Percentiles rank a stretch among this genome's conserved stretches.
Conservation (phyloP, 2,329 filamentous ascomycete genomes). For the Pseudogymnoascus sp. region DNA sequence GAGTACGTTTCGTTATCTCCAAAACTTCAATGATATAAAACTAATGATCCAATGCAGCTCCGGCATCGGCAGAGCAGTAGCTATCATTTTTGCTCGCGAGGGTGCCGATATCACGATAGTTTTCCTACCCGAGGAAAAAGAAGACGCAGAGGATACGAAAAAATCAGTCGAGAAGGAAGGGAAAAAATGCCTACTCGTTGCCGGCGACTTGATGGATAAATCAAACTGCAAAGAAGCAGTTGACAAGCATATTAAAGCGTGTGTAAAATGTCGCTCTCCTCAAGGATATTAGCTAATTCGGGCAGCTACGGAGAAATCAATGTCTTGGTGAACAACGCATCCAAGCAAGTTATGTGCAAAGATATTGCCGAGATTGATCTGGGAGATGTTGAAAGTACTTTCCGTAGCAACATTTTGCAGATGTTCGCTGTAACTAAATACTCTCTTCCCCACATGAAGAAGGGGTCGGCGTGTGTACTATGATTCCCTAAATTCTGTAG, state of each 20-base stretch:
- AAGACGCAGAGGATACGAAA: slow-evolving; percentile 66
- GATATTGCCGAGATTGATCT: neutral
- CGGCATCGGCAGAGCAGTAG: slow-evolving; percentile 51
- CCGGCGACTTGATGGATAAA: neutral
- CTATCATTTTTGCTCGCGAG: slow-evolving; percentile 55
- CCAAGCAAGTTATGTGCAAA: slow-evolving; percentile 1
- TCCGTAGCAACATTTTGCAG: neutral
- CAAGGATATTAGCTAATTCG: neutral
- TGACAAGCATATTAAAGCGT: neutral
- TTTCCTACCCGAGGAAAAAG: slow-evolving; percentile 53
- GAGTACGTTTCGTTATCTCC: slow-evolving; percentile 29
- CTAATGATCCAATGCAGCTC: slow-evolving; percentile 24
- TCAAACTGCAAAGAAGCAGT: slow-evolving; percentile 5
- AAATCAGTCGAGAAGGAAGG: slow-evolving; percentile 57
- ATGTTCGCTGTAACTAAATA: neutral
- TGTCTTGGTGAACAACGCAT: slow-evolving; percentile 10
- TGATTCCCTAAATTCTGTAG: neutral
- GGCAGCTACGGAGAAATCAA: slow-evolving; percentile 1
- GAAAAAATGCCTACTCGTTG: neutral
- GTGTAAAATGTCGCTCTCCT: neutral
- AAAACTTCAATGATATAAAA: neutral
- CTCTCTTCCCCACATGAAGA: neutral
- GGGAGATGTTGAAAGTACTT: neutral
- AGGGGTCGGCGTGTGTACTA: neutral
- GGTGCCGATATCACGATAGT: slow-evolving; percentile 49